Evolutionary conservation across 106 monocot species (phyloP).

Genomic region (Triglochin maritima): DNA sequence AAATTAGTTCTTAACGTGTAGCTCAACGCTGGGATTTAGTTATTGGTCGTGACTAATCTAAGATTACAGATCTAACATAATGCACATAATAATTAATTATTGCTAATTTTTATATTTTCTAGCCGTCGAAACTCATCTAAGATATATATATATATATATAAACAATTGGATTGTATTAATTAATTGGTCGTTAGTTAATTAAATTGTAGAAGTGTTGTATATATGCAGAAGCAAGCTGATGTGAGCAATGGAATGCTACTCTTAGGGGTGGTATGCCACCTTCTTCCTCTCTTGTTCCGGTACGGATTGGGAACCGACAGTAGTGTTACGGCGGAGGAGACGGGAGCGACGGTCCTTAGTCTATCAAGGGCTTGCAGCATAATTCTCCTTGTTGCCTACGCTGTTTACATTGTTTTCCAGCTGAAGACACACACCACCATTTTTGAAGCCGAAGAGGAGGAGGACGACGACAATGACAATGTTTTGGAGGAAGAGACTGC

Average conservation of each 20-base stretch:
- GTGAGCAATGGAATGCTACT: slow-evolving; percentile 51
- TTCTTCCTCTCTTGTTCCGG: slow-evolving; percentile 35
- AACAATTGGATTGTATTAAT: not conserved
- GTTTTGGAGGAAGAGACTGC: slow-evolving; percentile 2
- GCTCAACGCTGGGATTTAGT: too few relatives aligned
- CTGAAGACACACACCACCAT: slow-evolving; percentile 74
- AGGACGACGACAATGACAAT: slow-evolving; percentile 11
- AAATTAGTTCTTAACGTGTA: too few relatives aligned
- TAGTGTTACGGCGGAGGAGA: not conserved
- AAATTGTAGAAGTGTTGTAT: not conserved
- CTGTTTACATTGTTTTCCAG: slow-evolving; percentile 79
- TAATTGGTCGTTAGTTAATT: not conserved
- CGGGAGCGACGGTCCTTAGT: slow-evolving; percentile 7
- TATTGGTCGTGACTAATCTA: too few relatives aligned
- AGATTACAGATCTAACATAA: too few relatives aligned
- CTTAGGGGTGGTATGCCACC: slow-evolving; percentile 49
- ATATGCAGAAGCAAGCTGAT: slow-evolving; percentile 66
- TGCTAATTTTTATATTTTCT: too few relatives aligned
- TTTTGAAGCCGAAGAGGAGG: slow-evolving; percentile 42
- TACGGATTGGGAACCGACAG: slow-evolving; percentile 18
- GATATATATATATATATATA: too few relatives aligned
- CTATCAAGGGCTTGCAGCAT: slow-evolving; percentile 71
- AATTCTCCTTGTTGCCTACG: slow-evolving; percentile 57
- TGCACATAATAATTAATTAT: too few relatives aligned
- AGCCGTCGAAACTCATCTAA: too few relatives aligned